Conservation (phyloP, 106 monocot genomes). For the Chionographis japonica region DNA sequence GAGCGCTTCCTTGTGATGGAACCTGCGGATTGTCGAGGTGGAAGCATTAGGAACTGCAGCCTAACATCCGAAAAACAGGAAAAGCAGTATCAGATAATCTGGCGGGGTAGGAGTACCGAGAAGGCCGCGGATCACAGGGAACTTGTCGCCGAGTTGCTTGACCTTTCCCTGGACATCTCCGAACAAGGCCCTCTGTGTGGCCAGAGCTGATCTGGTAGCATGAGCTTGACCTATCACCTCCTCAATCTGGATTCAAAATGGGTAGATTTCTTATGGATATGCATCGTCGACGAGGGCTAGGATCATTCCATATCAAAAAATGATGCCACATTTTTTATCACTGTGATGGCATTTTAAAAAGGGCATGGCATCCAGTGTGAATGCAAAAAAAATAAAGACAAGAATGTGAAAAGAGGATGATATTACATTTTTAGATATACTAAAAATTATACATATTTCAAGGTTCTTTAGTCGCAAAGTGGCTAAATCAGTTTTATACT, state of each 20-base stretch:
- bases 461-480: no score
- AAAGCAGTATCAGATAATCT: not conserved
- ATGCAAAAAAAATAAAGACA: no score
- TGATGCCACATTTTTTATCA: no score
- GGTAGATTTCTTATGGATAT: no score
- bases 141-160: slow-evolving; percentile 87
- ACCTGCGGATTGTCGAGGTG: slow-evolving; percentile 38
- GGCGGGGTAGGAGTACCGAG: slow-evolving; percentile 49
- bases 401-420: no score
- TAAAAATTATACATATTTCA: no score
- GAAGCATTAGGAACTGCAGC: not conserved
- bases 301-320: no score
- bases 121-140: slow-evolving; percentile 82
- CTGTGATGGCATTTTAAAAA: no score
- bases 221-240: slow-evolving; percentile 94
- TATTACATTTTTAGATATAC: no score
- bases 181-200: slow-evolving; percentile 59
- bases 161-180: slow-evolving; percentile 93
- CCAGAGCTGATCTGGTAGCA: slow-evolving; percentile 67
- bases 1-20: slow-evolving; percentile 85
- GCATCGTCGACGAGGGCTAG: no score
- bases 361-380: no score
- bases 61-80: not conserved
- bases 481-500: no score
- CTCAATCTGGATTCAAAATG: slow-evolving; percentile 53